Base-by-base conservation (phyloP, 345 rosid genomes). In the Arabis alpina region DNA sequence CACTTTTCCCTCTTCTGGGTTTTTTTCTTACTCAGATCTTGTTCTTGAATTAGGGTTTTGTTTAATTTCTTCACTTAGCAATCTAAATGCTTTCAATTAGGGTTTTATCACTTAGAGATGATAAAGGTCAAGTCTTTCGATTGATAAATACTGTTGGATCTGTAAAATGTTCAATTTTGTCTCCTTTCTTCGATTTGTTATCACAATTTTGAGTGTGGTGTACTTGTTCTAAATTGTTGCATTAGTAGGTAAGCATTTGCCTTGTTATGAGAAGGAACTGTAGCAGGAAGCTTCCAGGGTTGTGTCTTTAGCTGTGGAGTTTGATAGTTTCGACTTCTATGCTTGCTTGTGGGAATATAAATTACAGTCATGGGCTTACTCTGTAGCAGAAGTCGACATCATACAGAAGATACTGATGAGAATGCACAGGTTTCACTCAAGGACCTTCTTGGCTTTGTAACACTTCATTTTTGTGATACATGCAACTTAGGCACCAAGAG, bases 371-470 rank as follows among this genome's bases (percentile, higher is more conserved):
- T 88, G 99, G 98, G 99, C 59, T 78, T 79, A 74, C 91, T 92
- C 75, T 95, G 99, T 84, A 90, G 97, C 73, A 90, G 80, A 85
- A 82, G 81, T 73, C 77, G 74, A 49, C 83, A 53, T 39, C 82
- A 76, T 77, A 82, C 86, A 24, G 86, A 91, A 70, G 88, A 95
- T 64, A 56, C 84, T 4, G 91, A 92, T 49, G 99, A 90, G 82
- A 87, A 81, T 76, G 80, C 87, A 56, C 99, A 95, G 89, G 99
- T 87, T 68, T 34, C 37, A 34, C 8, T 28, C 23, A 19, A 19
- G 23, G 23, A 19, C 23, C 5, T 42, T 55, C 71, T 47, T 34
- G 54, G 1, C 40, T 36, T 36, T 36, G 10, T 57, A 57, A 43
- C 39, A 25, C 7, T 53, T 77, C 40, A 27, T 15, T 11, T 19